Base-by-base conservation (phyloP, 805 yeast genomes). In the Candida saitoana region DNA sequence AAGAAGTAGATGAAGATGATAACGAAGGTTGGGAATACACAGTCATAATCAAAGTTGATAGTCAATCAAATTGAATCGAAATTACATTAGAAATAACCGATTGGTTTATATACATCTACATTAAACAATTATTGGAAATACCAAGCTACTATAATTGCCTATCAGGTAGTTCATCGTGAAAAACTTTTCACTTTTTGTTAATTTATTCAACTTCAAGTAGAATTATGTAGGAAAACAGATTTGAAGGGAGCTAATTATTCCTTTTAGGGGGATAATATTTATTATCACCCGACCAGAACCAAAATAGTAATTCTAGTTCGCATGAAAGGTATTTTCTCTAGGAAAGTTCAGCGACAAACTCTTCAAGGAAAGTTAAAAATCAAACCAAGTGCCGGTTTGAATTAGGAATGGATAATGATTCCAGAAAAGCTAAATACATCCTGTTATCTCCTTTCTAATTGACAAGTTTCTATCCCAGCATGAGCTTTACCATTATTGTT, bases 21-120 rank as follows among this genome's bases (percentile, higher is more conserved):
- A 20, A 18, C 9, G 24, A 15, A 5, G 38, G 38, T 14, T 17
- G 24, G 4, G 38, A 24, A 36, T 36, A 36, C 19, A 36, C 31
- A 22, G 38, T 36, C 38, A 36, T 36, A 14, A 3, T 34, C 18
- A 14, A 29, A 29, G 11, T 5, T 22, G 27, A 22, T 7, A 14
- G n/a, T 14, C n/a, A 29, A 29, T 11, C 16, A 5, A 29, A 6
- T 14, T 29, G n/a, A 14, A 29, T 29, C 32, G 6, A 29, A 29
- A 5, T 29, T 12, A 29, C 16, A 29, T 29, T 14, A 29, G 5
- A 29, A 14, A 29, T 11, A 14, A 29, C 16, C 32, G 32, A 29
- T 29, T 29, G 32, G 32, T 29, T 29, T 29, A 29, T 29, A 11
- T 29, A 29, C n/a, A 29, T 29, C 32, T 29, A 14, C 5, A 9